Evolutionary conservation across 2,329 filamentous ascomycete genomes (phyloP).

Genomic region (Zopfia rhizophila): DNA sequence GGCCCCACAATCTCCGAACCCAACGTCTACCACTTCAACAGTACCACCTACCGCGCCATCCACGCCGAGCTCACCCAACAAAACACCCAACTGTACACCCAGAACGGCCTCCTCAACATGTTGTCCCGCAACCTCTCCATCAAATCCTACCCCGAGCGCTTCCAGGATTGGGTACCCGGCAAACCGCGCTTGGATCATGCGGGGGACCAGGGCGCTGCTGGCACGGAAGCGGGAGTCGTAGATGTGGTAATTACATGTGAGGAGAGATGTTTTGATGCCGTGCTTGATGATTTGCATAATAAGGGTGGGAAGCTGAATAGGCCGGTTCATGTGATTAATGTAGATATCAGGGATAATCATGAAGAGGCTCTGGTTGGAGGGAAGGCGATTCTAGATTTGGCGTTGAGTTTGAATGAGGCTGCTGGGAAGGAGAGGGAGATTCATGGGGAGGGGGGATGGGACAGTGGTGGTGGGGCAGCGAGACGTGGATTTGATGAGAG

Average conservation of each 20-base stretch:
- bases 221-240: conserved; percentile 88
- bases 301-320: conserved; percentile 88
- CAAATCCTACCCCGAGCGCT: conserved; percentile 95
- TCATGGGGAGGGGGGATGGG: conserved; percentile 73
- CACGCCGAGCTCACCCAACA: conserved; percentile 89
- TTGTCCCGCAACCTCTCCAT: conserved; percentile 88
- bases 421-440: conserved; percentile 79
- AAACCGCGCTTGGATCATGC: conserved; percentile 78
- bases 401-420: conserved; percentile 82
- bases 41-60: conserved; percentile 93
- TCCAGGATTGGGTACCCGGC: conserved; percentile 96
- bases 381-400: conserved; percentile 89
- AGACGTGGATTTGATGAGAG: conserved; percentile 87
- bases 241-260: conserved; percentile 98
- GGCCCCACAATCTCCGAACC: conserved; percentile 91
- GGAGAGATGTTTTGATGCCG: conserved; percentile 97
- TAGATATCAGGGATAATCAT: conserved; percentile 98
- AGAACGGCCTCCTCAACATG: conserved; percentile 96
- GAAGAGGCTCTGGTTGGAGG: conserved; percentile 94
- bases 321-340: conserved; percentile 96
- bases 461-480: conserved; percentile 66
- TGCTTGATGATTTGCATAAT: conserved; percentile 90
- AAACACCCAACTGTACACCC: conserved; percentile 85
- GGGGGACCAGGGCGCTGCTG: conserved; percentile 78
- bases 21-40: conserved; percentile 98